Evolutionary conservation across 2,329 filamentous ascomycete species (phyloP).

Genomic region (Macrophomina pseudophaseolina): DNA sequence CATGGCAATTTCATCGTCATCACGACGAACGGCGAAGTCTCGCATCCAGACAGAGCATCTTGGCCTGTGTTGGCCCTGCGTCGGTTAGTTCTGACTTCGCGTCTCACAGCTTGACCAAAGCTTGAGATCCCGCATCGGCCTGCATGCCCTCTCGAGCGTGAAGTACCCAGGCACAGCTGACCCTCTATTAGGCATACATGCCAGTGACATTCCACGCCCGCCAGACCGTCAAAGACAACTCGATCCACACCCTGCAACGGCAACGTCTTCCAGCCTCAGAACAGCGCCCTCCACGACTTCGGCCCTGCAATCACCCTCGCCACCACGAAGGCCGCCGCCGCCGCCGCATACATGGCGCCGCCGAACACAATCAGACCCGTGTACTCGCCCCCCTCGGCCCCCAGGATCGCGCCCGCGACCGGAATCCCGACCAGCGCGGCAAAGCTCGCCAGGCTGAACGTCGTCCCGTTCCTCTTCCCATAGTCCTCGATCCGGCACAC

Average conservation of each 20-base stretch:
- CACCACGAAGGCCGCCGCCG: background rate
- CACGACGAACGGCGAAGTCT: no score
- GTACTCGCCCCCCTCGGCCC: slow-evolving; percentile 44
- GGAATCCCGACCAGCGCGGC: slow-evolving; percentile 60
- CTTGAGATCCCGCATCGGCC: no score
- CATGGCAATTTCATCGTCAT: no score
- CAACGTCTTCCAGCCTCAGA: background rate
- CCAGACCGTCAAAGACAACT: no score
- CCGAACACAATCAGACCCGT: slow-evolving; percentile 7
- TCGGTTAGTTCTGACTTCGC: no score
- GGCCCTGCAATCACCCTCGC: background rate
- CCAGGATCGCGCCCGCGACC: slow-evolving; percentile 58
- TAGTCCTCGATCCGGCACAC: slow-evolving; percentile 54
- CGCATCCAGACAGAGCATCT: no score
- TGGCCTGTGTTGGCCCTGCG: no score
- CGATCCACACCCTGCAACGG: background rate
- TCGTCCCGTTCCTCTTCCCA: slow-evolving; percentile 60
- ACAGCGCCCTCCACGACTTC: background rate
- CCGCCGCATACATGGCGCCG: background rate
- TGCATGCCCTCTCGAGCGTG: no score
- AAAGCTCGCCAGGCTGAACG: slow-evolving; percentile 56
- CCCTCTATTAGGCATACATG: no score
- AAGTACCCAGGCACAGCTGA: no score
- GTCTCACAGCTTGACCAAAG: no score
- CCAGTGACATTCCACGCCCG: no score